Evolutionary conservation across 2,329 filamentous ascomycete species (phyloP), one percentile per base, ranked within the genome.

Genomic region (Ascochyta rabiei): DNA sequence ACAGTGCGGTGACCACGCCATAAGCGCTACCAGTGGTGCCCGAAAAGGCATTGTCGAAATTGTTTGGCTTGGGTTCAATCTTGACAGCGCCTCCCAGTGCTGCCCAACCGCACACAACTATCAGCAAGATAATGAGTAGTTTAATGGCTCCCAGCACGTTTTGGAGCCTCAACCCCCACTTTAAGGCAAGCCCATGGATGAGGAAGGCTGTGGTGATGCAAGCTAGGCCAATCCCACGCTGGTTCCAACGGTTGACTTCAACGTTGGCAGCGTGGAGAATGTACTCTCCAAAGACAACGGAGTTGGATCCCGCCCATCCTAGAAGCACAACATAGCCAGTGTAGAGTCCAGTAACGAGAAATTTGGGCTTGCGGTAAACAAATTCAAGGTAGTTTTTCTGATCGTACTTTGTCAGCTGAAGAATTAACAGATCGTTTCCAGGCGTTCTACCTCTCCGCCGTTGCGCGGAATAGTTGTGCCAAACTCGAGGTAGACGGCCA

Each of bases 261-360:
- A 85, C 79, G 12, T 84, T 76, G 10, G 86, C 84, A 8, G 87
- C 87, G 66, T 87, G 81, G 2, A 90, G 80, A 52, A 90, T 85
- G 72, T 89, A 89, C 68, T 89, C 86, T 56, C 86, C 86, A 60
- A 90, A 89, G 34, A 89, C 81, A 59, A 90, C 84, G 0, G 83
- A 87, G 72, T 89, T 89, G 13, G 84, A 84, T 6, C 83, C 84
- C 0, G 86, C 85, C 85, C 85, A 89, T 12, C 75, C 71, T 26
- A 89, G 80, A 1, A 89, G 79, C 23, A 89, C 66, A 12, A 87
- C 82, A 57, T 88, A 88, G 26, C 82, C 81, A 21, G 75, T 73
- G 71, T 87, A 88, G 50, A 88, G 75, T 13, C 80, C 81, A 7
- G 86, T 88, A 40, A 79, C 80, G 10, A 89, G 79, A 67, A 87